Evolutionary conservation across 2,329 filamentous ascomycete genomes (phyloP).

Genomic region (Colletotrichum magnum): DNA sequence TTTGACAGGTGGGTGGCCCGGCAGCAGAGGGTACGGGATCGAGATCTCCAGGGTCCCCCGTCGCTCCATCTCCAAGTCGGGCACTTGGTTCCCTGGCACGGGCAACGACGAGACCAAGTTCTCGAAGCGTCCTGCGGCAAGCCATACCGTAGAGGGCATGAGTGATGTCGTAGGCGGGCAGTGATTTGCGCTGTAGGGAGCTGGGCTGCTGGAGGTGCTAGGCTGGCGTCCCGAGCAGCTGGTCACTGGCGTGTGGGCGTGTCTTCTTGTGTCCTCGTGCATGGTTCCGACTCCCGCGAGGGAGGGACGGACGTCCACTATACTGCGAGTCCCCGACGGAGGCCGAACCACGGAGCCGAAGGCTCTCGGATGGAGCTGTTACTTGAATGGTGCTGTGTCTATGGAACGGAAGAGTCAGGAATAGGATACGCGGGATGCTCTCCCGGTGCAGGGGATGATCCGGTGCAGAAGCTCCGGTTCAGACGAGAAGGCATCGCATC

Average conservation of each 20-base stretch:
- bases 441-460: no score
- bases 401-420: background rate
- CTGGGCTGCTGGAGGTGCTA: background rate
- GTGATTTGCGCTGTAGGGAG: constrained; percentile 9
- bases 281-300: background rate
- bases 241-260: background rate
- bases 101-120: constrained; percentile 13
- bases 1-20: constrained; percentile 14
- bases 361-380: no score
- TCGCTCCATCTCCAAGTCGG: constrained; percentile 4
- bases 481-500: no score
- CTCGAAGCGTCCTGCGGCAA: constrained; percentile 2
- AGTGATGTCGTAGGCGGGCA: constrained; percentile 3
- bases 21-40: constrained; percentile 13
- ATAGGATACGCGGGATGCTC: no score
- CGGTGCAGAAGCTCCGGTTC: no score
- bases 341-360: constrained; percentile 19
- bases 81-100: constrained; percentile 24
- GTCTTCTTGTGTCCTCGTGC: background rate
- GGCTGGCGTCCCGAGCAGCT: constrained; percentile 7
- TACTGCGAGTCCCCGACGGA: background rate
- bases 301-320: background rate
- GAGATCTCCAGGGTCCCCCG: constrained; percentile 36
- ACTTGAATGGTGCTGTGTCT: background rate
- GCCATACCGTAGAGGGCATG: constrained; percentile 19